Evolutionary conservation across 345 rosid species (phyloP).

Genomic region (Eucalyptus curtisii): DNA sequence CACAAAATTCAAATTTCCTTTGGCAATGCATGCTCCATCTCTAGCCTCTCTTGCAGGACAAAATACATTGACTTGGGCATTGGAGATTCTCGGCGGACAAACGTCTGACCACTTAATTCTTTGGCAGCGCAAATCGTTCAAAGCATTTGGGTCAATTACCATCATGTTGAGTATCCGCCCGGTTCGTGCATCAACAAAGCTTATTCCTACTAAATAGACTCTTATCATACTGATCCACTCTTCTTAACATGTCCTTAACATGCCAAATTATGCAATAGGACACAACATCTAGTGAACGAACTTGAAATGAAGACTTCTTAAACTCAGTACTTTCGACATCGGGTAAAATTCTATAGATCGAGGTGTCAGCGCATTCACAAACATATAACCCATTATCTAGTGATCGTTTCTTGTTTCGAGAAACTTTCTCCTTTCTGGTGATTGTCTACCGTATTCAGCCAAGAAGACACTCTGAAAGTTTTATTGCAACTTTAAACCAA

Average conservation of each 20-base stretch:
- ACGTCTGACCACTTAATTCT: not conserved
- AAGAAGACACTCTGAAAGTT: not conserved
- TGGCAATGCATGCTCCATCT: not conserved
- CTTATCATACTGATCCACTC: not conserved
- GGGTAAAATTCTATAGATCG: not conserved
- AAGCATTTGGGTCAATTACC: not conserved
- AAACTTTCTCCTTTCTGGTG: not conserved
- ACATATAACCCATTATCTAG: not conserved
- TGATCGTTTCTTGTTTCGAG: not conserved
- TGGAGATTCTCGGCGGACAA: not conserved
- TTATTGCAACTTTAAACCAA: not conserved
- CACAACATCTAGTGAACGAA: not conserved
- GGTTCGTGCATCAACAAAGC: not conserved
- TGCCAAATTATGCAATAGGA: not conserved
- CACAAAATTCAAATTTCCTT: not conserved
- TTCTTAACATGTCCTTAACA: not conserved
- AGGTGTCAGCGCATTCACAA: not conserved
- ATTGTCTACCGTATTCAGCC: not conserved
- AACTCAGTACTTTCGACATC: not conserved
- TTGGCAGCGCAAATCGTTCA: not conserved
- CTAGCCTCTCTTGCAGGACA: not conserved
- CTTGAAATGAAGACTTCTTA: not conserved
- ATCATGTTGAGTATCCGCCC: not conserved
- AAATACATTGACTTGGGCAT: not conserved
- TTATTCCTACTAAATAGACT: not conserved